phyloP scores from a whole-genome alignment of 192 early-diverging fungal genomes.

The Coemansia umbellata region DNA sequence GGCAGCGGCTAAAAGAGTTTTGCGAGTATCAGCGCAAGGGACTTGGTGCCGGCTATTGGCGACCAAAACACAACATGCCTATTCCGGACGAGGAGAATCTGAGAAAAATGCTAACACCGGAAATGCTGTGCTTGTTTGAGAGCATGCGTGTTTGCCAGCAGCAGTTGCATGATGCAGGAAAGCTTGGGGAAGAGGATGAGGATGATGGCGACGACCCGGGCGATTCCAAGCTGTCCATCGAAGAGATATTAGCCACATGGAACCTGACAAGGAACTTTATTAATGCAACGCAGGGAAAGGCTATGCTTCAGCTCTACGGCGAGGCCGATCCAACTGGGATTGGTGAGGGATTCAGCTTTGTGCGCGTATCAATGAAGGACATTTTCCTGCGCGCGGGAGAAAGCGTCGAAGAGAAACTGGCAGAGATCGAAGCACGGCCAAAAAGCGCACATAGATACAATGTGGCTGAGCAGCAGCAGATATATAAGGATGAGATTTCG shows the following conservation, averaged over 20 bases:
- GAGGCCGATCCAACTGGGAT: constrained; percentile 94
- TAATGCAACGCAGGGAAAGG: constrained; percentile 87
- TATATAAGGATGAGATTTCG: constrained; percentile 89
- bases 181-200: constrained; percentile 61
- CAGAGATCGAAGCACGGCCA: constrained; percentile 75
- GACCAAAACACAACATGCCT: constrained; percentile 65
- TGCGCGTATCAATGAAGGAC: constrained; percentile 96
- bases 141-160: constrained; percentile 92
- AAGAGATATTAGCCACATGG: constrained; percentile 94
- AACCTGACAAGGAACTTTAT: constrained; percentile 94
- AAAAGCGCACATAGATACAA: constrained; percentile 82
- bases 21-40: constrained; percentile 87
- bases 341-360: constrained; percentile 97
- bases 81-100: constrained; percentile 86
- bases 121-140: constrained; percentile 93
- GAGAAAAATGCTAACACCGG: constrained; percentile 87
- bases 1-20: constrained; percentile 94
- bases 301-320: constrained; percentile 92
- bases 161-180: constrained; percentile 84
- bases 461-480: constrained; percentile 92
- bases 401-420: constrained; percentile 74
- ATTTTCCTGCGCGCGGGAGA: constrained; percentile 88
- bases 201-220: constrained; percentile 65
- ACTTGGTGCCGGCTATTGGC: constrained; percentile 88
- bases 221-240: constrained; percentile 74